These are phyloP conservation scores for Lecanicillium sp. DNA, from an alignment of 2,329 filamentous ascomycete genomes.

Conservation along the genomic window DNA sequence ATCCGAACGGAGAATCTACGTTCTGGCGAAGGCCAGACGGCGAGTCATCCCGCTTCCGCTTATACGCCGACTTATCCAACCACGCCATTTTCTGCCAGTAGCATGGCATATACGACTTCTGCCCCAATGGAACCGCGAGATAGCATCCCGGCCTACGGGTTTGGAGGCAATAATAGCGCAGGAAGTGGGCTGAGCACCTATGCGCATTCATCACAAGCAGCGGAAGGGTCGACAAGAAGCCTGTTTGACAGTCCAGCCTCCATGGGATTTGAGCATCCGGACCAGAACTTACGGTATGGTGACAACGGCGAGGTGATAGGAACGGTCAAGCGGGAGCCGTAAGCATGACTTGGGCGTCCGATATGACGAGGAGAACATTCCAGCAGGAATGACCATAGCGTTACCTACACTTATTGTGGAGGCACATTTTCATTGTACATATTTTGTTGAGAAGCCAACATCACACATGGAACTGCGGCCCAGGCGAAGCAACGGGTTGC, in stretches of 20 bases:
- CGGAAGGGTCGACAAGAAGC: too few relatives aligned
- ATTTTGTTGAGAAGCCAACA: slow-evolving; percentile 2
- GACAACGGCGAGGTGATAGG: not conserved
- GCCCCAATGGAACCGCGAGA: slow-evolving; percentile 1
- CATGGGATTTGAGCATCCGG: not conserved
- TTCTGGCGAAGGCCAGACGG: not conserved
- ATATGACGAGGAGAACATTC: too few relatives aligned
- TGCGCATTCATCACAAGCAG: too few relatives aligned
- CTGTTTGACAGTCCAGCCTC: too few relatives aligned
- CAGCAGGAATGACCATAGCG: too few relatives aligned
- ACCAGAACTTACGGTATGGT: not conserved
- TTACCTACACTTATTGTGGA: too few relatives aligned
- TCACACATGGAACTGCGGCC: slow-evolving; percentile 1
- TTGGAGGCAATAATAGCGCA: too few relatives aligned
- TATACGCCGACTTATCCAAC: slow-evolving; percentile 2
- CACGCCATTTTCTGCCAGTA: not conserved
- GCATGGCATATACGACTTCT: not conserved
- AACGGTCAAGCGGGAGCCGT: slow-evolving; percentile 3
- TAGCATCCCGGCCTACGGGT: slow-evolving; percentile 2
- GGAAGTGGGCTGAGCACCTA: too few relatives aligned
- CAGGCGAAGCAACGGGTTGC: slow-evolving; percentile 8
- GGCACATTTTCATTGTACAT: slow-evolving; percentile 3
- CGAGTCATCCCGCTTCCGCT: not conserved
- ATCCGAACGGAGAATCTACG: slow-evolving; percentile 1
- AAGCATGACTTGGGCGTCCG: not conserved